Conservation (phyloP, 192 early-diverging fungal species). For the Chytriomyces confervae region DNA sequence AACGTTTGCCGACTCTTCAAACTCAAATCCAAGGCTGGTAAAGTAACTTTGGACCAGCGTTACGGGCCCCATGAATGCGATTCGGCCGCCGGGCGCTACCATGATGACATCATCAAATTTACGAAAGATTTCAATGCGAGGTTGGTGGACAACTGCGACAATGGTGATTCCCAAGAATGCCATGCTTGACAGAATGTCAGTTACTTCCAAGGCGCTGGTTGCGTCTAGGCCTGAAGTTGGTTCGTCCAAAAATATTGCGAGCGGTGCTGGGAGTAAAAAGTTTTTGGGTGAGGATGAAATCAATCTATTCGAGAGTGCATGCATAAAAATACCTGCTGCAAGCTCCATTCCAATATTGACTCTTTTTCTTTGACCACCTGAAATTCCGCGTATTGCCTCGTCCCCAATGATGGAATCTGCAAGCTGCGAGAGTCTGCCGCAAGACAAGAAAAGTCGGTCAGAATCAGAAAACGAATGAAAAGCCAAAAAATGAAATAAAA, state of each 20-base stretch:
- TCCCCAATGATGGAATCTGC: constrained; percentile 64
- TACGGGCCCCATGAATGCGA: constrained; percentile 55
- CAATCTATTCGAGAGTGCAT: background rate
- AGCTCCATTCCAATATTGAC: constrained; percentile 85
- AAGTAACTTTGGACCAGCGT: constrained; percentile 40
- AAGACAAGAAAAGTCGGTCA: background rate
- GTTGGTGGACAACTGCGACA: constrained; percentile 87
- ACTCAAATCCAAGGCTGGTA: constrained; percentile 41
- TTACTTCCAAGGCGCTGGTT: constrained; percentile 70
- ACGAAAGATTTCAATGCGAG: constrained; percentile 78
- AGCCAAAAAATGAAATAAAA: too few relatives aligned
- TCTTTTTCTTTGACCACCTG: constrained; percentile 83
- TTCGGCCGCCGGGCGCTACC: constrained; percentile 69
- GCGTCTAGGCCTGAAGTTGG: constrained; percentile 85
- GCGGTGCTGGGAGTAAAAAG: constrained; percentile 56
- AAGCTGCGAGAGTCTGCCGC: constrained; percentile 37
- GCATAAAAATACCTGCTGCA: constrained; percentile 55
- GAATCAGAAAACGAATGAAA: background rate
- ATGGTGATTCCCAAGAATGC: constrained; percentile 67
- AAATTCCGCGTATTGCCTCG: constrained; percentile 78
- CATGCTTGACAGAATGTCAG: constrained; percentile 75
- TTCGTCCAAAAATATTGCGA: constrained; percentile 85
- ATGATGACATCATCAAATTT: constrained; percentile 81
- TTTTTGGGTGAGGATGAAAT: background rate
- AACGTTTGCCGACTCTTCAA: constrained; percentile 41